Evolutionary conservation across 2,329 filamentous ascomycete genomes (phyloP), one percentile per base, ranked within the genome.

Genomic region (Myriosclerotinia duriaeana): DNA sequence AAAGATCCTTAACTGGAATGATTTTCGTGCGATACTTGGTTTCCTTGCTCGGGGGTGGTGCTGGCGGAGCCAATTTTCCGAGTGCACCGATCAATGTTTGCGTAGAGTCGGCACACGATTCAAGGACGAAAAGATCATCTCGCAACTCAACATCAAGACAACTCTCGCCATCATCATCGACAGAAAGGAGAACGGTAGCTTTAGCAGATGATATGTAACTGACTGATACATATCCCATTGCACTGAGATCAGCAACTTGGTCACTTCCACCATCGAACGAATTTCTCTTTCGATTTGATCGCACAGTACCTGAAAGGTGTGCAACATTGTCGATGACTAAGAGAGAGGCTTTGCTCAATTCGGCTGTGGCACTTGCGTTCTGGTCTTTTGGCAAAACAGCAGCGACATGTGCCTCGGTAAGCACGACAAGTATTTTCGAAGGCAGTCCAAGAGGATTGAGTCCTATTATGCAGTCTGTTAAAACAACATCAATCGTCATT

Each of bases 101-200:
- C 0, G 93, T 98, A 1, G 95, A 99, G 78, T 99, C 95, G 40
- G 95, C 95, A 74, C 96, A 99, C 0, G 93, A 96, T 78, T 99
- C 95, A 8, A 99, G 80, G 44, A 99, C 89, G 64, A 99, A 82
- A 1, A 99, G 83, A 70, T 96, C 90, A 74, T 97, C 93, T 68
- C 87, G 87, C 56, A 98, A 80, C 70, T 96, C 91, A 1, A 97
- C 83, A 71, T 95, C 89, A 17, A 97, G 78, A 52, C 87, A 85
- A 70, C 88, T 89, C 40, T 87, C 83, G 0, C 83, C 85, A 46
- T 87, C 84, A 1, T 80, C 80, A 2, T 81, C 81, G 52, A 84
- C 81, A 12, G 64, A 70, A 40, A 93, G 80, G 56, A 86, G 85
- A 2, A 95, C 82, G 2, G 81, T 80, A 0, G 87, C 85, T 69